Conservation (phyloP, 2,329 filamentous ascomycete species). For the Colletotrichum sansevieriae region DNA sequence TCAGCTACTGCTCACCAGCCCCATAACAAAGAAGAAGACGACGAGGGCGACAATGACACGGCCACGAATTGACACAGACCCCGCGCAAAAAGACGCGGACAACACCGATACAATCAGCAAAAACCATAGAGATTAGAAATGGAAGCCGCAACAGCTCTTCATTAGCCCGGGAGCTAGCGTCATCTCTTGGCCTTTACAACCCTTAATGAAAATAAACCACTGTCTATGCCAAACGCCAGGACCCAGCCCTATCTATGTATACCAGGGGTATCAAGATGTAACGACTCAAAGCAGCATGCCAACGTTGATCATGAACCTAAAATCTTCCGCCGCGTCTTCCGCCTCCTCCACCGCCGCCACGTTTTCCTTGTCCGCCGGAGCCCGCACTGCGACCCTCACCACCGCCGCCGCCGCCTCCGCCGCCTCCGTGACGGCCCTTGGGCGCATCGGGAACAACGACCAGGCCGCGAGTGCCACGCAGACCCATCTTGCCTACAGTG, state of each 20-base stretch:
- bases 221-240: slow-evolving; percentile 14
- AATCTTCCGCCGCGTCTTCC: slow-evolving; percentile 32
- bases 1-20: neutral
- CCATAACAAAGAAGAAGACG: neutral
- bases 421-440: slow-evolving; percentile 43
- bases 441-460: slow-evolving; percentile 59
- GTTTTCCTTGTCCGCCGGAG: slow-evolving; percentile 26
- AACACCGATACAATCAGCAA: no score
- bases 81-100: no score
- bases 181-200: neutral
- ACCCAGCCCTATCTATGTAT: slow-evolving; percentile 13
- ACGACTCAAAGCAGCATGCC: slow-evolving; percentile 21
- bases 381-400: slow-evolving; percentile 31
- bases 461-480: slow-evolving; percentile 65
- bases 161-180: no score
- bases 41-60: no score
- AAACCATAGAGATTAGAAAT: no score
- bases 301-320: slow-evolving; percentile 7
- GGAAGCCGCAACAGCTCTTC: no score
- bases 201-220: neutral
- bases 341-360: slow-evolving; percentile 23
- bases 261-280: slow-evolving; percentile 23
- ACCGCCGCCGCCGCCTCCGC: slow-evolving; percentile 45
- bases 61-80: no score
- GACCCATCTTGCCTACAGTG: slow-evolving; percentile 68